Base-by-base conservation (phyloP, 805 yeast species). In the Candida orba region DNA sequence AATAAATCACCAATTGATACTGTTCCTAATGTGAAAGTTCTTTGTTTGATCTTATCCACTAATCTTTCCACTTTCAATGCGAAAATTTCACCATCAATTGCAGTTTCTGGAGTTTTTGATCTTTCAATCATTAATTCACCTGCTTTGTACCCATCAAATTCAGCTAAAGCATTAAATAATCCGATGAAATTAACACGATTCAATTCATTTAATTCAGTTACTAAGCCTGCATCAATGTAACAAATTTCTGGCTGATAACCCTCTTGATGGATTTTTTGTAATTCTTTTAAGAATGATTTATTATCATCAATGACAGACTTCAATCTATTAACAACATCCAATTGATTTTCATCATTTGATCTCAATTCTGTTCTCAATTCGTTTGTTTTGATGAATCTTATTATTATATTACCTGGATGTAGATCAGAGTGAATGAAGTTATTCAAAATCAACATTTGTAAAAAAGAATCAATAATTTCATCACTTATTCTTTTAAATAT, bases 121-220 rank as follows among this genome's bases (percentile, higher is more conserved):
- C 98, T 69, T 65, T 89, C 97, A 47, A 90, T 81, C 97, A 93
- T 91, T 44, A 93, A 70, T 58, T 89, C 95, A 10, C 99, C 99
- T 0, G 96, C 98, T 47, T 72, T 74, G 59, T 85, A 89, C 1
- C 99, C 99, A 62, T 93, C 95, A 64, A 93, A 93, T 49, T 81
- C 84, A 3, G 96, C 84, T 30, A 93, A 67, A 0, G 97, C 84
- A 53, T 84, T 83, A 70, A 93, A 93, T 44, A 93, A 69, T 37
- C 87, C 96, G 31, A 93, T 78, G 59, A 93, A 93, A 58, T 93
- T 93, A 24, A 79, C 74, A 45, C 98, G 65, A 58, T 93, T 93
- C 1, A 56, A 59, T 7, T 79, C 81, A 54, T 86, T 84, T 39
- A 93, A 70, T 59, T 91, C 97, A 0, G 98, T 93, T 4, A 93